Evolutionary conservation across 352 stramenopile species (phyloP), one percentile per base, ranked within the genome.

Genomic region (Globisporangium nunn): DNA sequence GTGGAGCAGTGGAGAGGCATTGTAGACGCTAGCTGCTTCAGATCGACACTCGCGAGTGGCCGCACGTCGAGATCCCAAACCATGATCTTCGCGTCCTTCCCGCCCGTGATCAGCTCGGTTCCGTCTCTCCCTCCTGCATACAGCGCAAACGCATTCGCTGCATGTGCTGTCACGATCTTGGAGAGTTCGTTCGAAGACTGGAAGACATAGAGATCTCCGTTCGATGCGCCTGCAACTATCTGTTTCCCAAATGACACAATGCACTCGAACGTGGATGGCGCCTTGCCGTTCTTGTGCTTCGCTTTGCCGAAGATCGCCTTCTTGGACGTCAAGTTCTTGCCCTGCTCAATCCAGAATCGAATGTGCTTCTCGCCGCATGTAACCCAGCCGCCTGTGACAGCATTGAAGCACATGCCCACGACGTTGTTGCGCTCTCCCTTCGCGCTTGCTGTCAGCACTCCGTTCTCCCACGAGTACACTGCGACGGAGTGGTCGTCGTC

Each of bases 41-140:
- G 54, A 45, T 89, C 70, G 44, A 84, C 63, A 10, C 51, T 70
- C n/a, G 51, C 61, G 5, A 77, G 70, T 41, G 23, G 52, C 46
- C 50, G 72, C 15, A 97, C 53, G 33, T 88, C 69, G 5, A 54
- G 18, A 59, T 91, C 88, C 88, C 89, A 97, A 18, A 96, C 53
- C 52, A 87, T 83, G 45, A 97, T 73, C 40, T 86, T 83, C 3
- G 81, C 81, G 48, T 97, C 90, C 57, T 96, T 96, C 18, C 86
- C 75, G 0, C 87, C 92, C 29, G 76, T 94, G 14, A 96, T 64
- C 6, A 97, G 60, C 51, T 90, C 85, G 1, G 71, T 60, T 49
- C 52, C 62, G 55, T 72, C 54, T 6, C 39, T 59, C 4, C 46
- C 30, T n/a, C 61, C 62, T n/a, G 71, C 58, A 46, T 71, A 81